Base-by-base conservation (phyloP, 2,329 filamentous ascomycete genomes). In the Periconia macrospinosa region DNA sequence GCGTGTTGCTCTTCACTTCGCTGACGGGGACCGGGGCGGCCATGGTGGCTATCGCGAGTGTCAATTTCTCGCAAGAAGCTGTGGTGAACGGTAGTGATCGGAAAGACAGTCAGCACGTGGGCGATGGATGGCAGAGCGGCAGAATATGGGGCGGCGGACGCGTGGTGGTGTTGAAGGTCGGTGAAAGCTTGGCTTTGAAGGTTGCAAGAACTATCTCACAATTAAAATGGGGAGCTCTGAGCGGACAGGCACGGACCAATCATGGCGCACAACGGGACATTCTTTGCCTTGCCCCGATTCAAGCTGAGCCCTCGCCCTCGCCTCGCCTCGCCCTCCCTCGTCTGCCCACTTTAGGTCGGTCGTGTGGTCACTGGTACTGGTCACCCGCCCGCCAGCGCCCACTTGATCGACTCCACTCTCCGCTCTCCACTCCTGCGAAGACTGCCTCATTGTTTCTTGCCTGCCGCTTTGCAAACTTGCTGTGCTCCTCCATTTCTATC, bases 1-100 rank as follows among this genome's bases (percentile, higher is more conserved):
- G 92, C 80, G 87, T 87, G 79, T 91, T 93, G 80, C 89, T 89
- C 82, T 96, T 96, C 71, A 96, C 90, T 80, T 96, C 92, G 80
- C 90, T 95, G 66, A 75, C 72, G 13, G 71, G 71, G 53, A 75
- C 71, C 30, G 62, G 52, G 50, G 72, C 69, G 57, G 71, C 71
- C 68, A 71, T 72, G 52, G 52, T 64, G 41, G 50, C 17, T 37
- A 40, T 53, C 27, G 45, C 27, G 45, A 17, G 50, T 17, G 18
- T 46, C 27, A 33, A 33, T 46, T 30, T 15, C 19, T 20, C 3
- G 42, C 2, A 44, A 44, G 19, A 15, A 27, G 42, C 17, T 18
- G 42, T 14, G 2, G 42, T 14, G 15, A 9, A 27, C 18, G 3
- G 14, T 27, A 19, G 42, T 15, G 42, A 15, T 44, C 17, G 19